Evolutionary conservation across 176 grass and related monocot genomes (phyloP), one percentile per base, ranked within the genome.

Genomic region (Typha latifolia): DNA sequence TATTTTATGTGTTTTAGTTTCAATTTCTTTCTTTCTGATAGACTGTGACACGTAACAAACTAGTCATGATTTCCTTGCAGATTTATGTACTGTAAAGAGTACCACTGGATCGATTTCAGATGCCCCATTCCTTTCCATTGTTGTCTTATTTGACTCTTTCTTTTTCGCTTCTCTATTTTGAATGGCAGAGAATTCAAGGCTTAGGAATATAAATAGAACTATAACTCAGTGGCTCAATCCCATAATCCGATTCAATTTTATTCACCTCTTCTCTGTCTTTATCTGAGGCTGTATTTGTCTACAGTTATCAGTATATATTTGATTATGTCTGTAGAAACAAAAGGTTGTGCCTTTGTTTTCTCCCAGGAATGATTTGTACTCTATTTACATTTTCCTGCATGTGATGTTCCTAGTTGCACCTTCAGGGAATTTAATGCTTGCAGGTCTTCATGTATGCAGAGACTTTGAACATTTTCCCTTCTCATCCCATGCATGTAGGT

Each of bases 401-500:
- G 5, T 4, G 15, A 9, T 59, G 53, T 19, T 59, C 14, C 9
- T 43, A 43, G 37, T 62, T n/a, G 63, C 32, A n/a, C 63, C n/a
- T 66, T n/a, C 27, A n/a, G 29, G 29, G 27, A 8, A 48, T 53
- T 79, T 34, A 62, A 32, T 81, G 63, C 27, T 63, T 76, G 48
- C 53, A 59, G 53, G 53, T 74, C 62, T 82, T 79, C 75, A 75
- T 87, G 79, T 77, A 78, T 99, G 94, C 94, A 99, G 94, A 99
- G 79, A 99, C 94, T 43, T 72, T 99, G 75, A 99, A 93, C 85
- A 90, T 99, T 66, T 90, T 99, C 81, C 94, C 94, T 81, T 93
- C 94, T 72, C 86, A 93, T 72, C 94, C 94, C 49, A 99, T 90
- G 89, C 94, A 99, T 74, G 82, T 82, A 64, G 83, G 78, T 52